Conservation (phyloP, 768 basidiomycete genomes). For the Termitomyces sp. region DNA sequence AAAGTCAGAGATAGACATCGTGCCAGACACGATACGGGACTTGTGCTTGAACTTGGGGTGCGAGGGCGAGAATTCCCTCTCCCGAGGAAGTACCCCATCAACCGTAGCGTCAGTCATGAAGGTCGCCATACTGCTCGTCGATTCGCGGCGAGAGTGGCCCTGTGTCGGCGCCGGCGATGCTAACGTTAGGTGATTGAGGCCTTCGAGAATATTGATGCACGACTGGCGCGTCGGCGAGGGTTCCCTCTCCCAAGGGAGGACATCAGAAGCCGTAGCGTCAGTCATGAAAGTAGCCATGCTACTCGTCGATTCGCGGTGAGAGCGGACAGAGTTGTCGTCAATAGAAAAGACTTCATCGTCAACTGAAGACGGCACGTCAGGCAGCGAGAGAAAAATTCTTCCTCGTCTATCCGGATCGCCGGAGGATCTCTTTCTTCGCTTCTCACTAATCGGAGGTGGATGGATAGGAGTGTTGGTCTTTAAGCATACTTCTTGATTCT, state of each 20-base stretch:
- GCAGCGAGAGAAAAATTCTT: constrained; percentile 17
- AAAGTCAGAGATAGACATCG: constrained; percentile 39
- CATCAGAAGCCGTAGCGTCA: constrained; percentile 55
- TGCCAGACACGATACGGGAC: constrained; percentile 30
- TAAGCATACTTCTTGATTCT: constrained; percentile 41
- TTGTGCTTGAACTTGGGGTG: constrained; percentile 6
- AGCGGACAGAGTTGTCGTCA: constrained; percentile 23
- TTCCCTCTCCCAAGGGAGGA: constrained; percentile 40
- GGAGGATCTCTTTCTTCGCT: constrained; percentile 13
- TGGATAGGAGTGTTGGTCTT: constrained; percentile 11
- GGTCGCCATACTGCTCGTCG: constrained; percentile 55
- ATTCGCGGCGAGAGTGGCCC: constrained; percentile 36
- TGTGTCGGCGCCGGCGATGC: constrained; percentile 25
- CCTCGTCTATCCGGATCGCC: constrained; percentile 15
- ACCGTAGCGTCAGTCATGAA: constrained; percentile 56
- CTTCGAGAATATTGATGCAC: constrained; percentile 42
- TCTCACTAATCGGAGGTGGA: constrained; percentile 8
- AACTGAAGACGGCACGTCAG: constrained; percentile 12
- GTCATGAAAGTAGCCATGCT: constrained; percentile 61
- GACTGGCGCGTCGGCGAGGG: neutral
- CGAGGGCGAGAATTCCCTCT: constrained; percentile 10
- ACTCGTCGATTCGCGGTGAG: constrained; percentile 42
- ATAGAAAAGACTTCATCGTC: constrained; percentile 3
- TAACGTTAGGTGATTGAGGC: constrained; percentile 33
- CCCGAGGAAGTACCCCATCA: constrained; percentile 52